Evolutionary conservation across 805 yeast genomes (phyloP).

Genomic region (Priceomyces melissophilus): DNA sequence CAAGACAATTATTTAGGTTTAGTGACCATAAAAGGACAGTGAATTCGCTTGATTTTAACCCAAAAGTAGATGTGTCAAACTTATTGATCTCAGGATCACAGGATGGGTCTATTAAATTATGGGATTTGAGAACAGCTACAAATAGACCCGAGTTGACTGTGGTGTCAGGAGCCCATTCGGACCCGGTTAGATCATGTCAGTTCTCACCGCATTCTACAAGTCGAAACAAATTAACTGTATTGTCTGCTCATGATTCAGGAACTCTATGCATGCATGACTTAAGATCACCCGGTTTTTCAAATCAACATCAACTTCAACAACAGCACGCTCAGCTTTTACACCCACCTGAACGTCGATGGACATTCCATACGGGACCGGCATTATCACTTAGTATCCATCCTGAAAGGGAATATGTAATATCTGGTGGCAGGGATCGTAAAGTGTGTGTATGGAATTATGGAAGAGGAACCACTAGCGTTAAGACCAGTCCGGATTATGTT

Average conservation of each 20-base stretch:
- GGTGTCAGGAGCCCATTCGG: slow-evolving; percentile 55
- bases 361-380: slow-evolving; percentile 92
- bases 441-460: slow-evolving; percentile 68
- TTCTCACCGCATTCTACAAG: slow-evolving; percentile 48
- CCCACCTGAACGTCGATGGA: slow-evolving; percentile 71
- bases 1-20: slow-evolving; percentile 24
- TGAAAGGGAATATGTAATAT: slow-evolving; percentile 69
- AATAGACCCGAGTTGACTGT: slow-evolving; percentile 50
- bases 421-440: slow-evolving; percentile 91
- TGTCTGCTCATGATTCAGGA: slow-evolving; percentile 87
- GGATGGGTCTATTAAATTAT: slow-evolving; percentile 71
- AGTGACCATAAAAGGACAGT: slow-evolving; percentile 41
- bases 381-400: slow-evolving; percentile 88
- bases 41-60: slow-evolving; percentile 36
- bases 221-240: slow-evolving; percentile 46
- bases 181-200: slow-evolving; percentile 60
- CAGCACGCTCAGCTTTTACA: slow-evolving; percentile 8
- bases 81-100: slow-evolving; percentile 60
- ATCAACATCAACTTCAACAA: slow-evolving; percentile 5
- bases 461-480: slow-evolving; percentile 16
- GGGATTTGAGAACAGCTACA: slow-evolving; percentile 60
- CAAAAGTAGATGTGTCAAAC: slow-evolving; percentile 9
- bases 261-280: slow-evolving; percentile 82
- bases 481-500: slow-evolving; percentile 59
- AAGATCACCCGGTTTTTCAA: slow-evolving; percentile 31